These are phyloP conservation scores for Papilionanthe hybrid DNA, from an alignment of 116 monocot genomes.

Conservation along the genomic window DNA sequence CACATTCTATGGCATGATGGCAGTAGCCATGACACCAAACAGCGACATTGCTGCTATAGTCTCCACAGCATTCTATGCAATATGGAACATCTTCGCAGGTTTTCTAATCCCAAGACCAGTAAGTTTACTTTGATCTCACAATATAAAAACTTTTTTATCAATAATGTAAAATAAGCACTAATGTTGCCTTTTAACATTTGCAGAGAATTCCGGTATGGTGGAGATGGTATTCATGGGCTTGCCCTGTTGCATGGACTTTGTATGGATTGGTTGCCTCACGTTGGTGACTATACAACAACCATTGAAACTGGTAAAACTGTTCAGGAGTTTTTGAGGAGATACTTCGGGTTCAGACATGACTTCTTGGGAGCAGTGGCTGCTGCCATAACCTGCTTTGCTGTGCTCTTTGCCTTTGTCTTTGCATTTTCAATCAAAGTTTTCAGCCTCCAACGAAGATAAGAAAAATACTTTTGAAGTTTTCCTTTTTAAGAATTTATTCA, in stretches of 20 bases:
- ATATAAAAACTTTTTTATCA: neutral
- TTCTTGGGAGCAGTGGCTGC: constrained; percentile 39
- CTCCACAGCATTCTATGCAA: constrained; percentile 57
- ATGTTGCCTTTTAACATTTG: neutral
- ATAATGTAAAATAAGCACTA: neutral
- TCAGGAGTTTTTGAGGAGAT: constrained; percentile 30
- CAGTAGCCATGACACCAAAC: constrained; percentile 80
- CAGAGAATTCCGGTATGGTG: constrained; percentile 96
- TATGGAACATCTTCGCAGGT: constrained; percentile 72
- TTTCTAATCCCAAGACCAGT: constrained; percentile 63
- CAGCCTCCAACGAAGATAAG: constrained; percentile 69
- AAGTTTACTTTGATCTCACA: constrained; percentile 7
- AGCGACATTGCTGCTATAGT: constrained; percentile 56
- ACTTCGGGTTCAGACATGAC: constrained; percentile 59
- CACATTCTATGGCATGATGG: constrained; percentile 99
- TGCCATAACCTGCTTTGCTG: constrained; percentile 35
- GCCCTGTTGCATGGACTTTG: constrained; percentile 79
- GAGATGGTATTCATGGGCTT: constrained; percentile 91
- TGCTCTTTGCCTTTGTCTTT: constrained; percentile 57
- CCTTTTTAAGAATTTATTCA: neutral
- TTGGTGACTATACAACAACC: constrained; percentile 35
- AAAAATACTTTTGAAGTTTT: neutral
- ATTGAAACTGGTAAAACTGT: constrained; percentile 4
- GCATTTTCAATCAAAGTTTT: constrained; percentile 53
- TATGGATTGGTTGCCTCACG: constrained; percentile 76